phyloP scores from a whole-genome alignment of 1,284 basidiomycete species.

The Cryptococcus amylolentus region DNA sequence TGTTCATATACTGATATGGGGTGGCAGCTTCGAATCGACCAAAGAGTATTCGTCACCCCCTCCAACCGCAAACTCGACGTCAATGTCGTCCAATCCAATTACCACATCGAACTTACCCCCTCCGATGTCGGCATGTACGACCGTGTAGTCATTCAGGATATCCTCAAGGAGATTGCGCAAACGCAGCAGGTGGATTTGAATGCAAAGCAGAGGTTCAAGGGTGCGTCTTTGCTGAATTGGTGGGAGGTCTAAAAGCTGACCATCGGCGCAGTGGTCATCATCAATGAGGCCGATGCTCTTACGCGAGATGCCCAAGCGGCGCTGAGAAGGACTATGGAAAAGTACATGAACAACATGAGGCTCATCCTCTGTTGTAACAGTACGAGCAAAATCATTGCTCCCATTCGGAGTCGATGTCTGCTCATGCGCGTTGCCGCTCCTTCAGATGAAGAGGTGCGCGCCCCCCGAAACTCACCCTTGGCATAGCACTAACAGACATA shows the following conservation, averaged over 20 bases:
- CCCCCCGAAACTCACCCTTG: background rate
- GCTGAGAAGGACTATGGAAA: slow-evolving; percentile 96
- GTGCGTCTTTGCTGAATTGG: slow-evolving; percentile 50
- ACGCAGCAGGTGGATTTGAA: slow-evolving; percentile 96
- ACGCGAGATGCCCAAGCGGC: slow-evolving; percentile 96
- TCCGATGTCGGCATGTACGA: slow-evolving; percentile 97
- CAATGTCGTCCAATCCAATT: slow-evolving; percentile 95
- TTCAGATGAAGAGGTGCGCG: slow-evolving; percentile 64
- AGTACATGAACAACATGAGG: slow-evolving; percentile 97
- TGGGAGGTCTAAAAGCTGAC: background rate
- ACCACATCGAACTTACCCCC: slow-evolving; percentile 96
- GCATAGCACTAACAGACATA: background rate
- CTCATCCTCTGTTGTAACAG: slow-evolving; percentile 98
- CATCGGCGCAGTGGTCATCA: slow-evolving; percentile 79
- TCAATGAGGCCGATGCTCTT: slow-evolving; percentile 95
- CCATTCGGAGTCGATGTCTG: slow-evolving; percentile 92
- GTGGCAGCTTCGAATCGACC: slow-evolving; percentile 90
- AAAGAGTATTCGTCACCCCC: slow-evolving; percentile 91
- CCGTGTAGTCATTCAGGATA: slow-evolving; percentile 91
- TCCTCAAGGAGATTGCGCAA: slow-evolving; percentile 97
- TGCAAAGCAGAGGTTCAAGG: slow-evolving; percentile 95
- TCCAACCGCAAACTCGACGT: slow-evolving; percentile 93
- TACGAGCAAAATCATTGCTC: slow-evolving; percentile 93
- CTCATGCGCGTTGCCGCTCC: slow-evolving; percentile 92
- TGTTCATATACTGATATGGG: background rate